phyloP scores from a whole-genome alignment of 495 filamentous ascomycete species.

The Penicillium macrosclerotiorum region DNA sequence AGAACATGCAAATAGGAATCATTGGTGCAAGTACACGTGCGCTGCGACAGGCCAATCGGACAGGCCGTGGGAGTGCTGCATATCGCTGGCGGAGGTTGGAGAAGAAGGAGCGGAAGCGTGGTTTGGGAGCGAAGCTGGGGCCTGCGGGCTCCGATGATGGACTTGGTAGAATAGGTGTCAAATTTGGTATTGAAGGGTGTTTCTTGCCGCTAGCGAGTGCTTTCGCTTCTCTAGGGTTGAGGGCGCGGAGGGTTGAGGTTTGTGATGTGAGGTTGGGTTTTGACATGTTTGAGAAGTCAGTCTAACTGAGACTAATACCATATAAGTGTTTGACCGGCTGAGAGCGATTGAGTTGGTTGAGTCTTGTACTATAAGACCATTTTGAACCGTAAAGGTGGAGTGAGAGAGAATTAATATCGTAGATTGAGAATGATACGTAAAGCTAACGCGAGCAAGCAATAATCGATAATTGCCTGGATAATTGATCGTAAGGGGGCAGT shows the following conservation, averaged over 20 bases:
- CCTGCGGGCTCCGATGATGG: conserved; percentile 4
- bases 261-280: conserved; percentile 5
- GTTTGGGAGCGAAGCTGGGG: conserved; percentile 12
- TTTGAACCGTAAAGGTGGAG: background rate
- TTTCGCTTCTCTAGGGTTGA: conserved; percentile 24
- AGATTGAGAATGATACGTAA: no score
- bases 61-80: conserved; percentile 29
- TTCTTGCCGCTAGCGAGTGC: conserved; percentile 2
- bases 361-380: background rate
- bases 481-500: conserved; percentile 8
- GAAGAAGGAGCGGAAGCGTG: conserved; percentile 23
- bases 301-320: no score
- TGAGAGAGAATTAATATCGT: background rate
- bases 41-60: conserved; percentile 28
- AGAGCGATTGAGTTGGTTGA: no score
- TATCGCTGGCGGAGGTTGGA: conserved; percentile 31
- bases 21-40: conserved; percentile 57
- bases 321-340: no score
- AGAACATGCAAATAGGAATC: conserved; percentile 62
- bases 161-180: background rate
- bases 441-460: no score
- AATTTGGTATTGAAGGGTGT: background rate
- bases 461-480: no score
- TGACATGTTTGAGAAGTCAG: conserved; percentile 4
- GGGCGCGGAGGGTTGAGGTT: conserved; percentile 17